These are phyloP conservation scores for Penicillium sclerotigenum DNA, from an alignment of 2,329 filamentous ascomycete genomes.

Conservation along the genomic window DNA sequence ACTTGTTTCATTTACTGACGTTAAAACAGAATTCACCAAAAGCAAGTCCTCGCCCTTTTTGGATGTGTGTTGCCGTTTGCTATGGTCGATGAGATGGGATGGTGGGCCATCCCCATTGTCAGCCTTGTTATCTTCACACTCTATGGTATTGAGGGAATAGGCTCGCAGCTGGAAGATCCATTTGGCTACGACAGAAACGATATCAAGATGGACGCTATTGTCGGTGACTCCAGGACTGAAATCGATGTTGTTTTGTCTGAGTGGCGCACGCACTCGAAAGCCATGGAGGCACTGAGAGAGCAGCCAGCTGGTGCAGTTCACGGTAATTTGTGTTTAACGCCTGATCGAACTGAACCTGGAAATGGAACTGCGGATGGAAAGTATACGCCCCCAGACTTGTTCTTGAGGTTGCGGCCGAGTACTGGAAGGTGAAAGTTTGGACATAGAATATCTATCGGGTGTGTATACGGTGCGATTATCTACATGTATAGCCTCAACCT, in stretches of 20 bases:
- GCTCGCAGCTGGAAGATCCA: conserved; percentile 62
- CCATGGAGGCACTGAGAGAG: conserved; percentile 13
- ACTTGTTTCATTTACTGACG: not conserved
- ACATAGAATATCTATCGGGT: not conserved
- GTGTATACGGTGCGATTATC: not conserved
- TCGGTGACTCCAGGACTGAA: conserved; percentile 59
- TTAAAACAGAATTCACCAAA: conserved; percentile 56
- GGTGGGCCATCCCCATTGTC: conserved; percentile 60
- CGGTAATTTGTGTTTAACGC: conserved; percentile 15
- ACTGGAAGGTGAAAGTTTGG: conserved; percentile 1
- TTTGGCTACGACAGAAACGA: conserved; percentile 65
- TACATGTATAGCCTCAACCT: not conserved
- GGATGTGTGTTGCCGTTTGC: conserved; percentile 61
- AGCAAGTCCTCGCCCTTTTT: conserved; percentile 62
- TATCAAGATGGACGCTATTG: conserved; percentile 66
- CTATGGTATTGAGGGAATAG: conserved; percentile 63
- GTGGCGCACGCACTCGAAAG: conserved; percentile 47
- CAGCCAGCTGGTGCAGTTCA: conserved; percentile 13
- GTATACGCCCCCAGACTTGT: conserved; percentile 32
- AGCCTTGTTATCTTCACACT: conserved; percentile 61
- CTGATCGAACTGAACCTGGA: not conserved
- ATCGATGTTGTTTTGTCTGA: conserved; percentile 57
- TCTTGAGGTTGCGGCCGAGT: conserved; percentile 22
- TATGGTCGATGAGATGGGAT: conserved; percentile 61
- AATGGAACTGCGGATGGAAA: conserved; percentile 9